Conservation (phyloP, 176 grass and related monocot genomes). For the Poa annua region DNA sequence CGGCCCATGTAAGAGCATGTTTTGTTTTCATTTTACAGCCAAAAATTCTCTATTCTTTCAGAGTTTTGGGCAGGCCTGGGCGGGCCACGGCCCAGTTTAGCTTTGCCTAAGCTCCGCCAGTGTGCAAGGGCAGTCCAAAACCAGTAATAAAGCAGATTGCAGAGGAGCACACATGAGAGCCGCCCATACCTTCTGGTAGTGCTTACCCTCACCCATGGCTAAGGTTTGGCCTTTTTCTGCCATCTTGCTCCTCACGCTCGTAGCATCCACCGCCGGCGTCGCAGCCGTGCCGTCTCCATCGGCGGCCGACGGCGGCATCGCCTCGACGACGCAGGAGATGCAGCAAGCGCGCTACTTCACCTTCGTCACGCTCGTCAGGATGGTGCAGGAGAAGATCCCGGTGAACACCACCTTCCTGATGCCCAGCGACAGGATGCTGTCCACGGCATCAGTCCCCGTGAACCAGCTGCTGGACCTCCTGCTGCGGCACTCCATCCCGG, state of each 20-base stretch:
- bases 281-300: not conserved
- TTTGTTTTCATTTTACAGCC: no score
- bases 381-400: constrained; percentile 63
- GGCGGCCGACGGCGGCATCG: not conserved
- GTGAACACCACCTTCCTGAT: constrained; percentile 61
- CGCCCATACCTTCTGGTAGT: constrained; percentile 12
- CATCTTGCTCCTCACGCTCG: constrained; percentile 15
- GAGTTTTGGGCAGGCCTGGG: no score
- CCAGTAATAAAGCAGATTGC: not conserved
- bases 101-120: no score
- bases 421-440: constrained; percentile 61
- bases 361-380: constrained; percentile 63
- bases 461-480: constrained; percentile 58
- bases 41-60: no score
- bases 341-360: constrained; percentile 60
- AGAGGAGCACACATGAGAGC: constrained; percentile 17
- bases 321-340: constrained; percentile 49
- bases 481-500: constrained; percentile 52
- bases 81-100: no score
- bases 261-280: not conserved
- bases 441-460: constrained; percentile 40
- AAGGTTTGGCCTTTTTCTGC: not conserved
- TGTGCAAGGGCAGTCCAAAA: not conserved
- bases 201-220: constrained; percentile 24
- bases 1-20: no score